Evolutionary conservation across 495 filamentous ascomycete genomes (phyloP).

Genomic region (Talaromyces liani): DNA sequence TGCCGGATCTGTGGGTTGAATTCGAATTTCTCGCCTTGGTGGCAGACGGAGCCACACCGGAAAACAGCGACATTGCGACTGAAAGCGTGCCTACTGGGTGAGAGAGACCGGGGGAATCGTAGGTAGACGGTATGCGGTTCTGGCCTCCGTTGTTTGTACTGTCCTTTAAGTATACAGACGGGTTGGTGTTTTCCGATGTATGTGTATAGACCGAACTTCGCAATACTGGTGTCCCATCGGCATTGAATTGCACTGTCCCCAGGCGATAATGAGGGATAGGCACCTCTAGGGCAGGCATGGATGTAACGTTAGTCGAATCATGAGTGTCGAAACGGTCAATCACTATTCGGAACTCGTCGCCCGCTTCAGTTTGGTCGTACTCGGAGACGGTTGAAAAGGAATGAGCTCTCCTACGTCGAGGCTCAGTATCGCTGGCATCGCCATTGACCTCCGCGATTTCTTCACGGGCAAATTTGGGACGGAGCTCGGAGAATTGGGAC

Average conservation of each 20-base stretch:
- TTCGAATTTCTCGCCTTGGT: not conserved
- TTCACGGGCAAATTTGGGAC: slow-evolving; percentile 24
- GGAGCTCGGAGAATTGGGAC: slow-evolving; percentile 40
- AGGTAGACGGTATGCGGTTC: slow-evolving; percentile 5
- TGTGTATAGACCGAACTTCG: slow-evolving; percentile 62
- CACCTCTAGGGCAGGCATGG: slow-evolving; percentile 58
- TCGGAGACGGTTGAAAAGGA: slow-evolving; percentile 60
- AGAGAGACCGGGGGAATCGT: slow-evolving; percentile 6
- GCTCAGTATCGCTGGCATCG: slow-evolving; percentile 21
- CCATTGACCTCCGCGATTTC: slow-evolving; percentile 17
- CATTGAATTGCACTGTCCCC: slow-evolving; percentile 74
- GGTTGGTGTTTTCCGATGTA: slow-evolving; percentile 46
- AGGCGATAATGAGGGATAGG: slow-evolving; percentile 83
- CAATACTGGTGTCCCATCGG: slow-evolving; percentile 69
- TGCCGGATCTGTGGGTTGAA: slow-evolving; percentile 27
- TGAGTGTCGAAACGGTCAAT: slow-evolving; percentile 67
- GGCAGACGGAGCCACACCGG: slow-evolving; percentile 4
- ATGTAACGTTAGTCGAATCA: slow-evolving; percentile 58
- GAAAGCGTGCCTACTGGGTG: slow-evolving; percentile 1
- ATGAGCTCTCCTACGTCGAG: slow-evolving; percentile 44
- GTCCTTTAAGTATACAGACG: slow-evolving; percentile 32
- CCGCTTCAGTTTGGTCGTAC: slow-evolving; percentile 25
- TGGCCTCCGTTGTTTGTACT: slow-evolving; percentile 13
- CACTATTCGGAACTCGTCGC: slow-evolving; percentile 70
- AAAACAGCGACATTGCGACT: slow-evolving; percentile 11